Percentiles rank a stretch among this genome's conserved stretches.
Evolutionary conservation across 768 basidiomycete genomes (phyloP).

Genomic region (Exidia glandulosa): DNA sequence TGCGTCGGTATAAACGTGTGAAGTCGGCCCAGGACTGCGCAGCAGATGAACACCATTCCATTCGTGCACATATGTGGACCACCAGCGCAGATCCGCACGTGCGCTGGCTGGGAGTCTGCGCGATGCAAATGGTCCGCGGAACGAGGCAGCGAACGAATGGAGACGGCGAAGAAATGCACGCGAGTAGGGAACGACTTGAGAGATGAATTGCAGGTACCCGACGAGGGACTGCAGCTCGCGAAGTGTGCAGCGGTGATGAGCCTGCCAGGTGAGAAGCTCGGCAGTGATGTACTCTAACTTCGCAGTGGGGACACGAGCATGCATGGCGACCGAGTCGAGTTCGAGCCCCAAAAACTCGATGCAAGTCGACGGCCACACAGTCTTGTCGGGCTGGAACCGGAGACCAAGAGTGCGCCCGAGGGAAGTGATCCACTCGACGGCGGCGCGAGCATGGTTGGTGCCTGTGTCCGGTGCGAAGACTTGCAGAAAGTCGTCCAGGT

Average conservation of each 20-base stretch:
- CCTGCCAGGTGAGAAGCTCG: slow-evolving; percentile 13
- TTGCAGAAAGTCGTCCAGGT: slow-evolving; percentile 26
- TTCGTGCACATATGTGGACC: slow-evolving; percentile 11
- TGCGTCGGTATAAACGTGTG: slow-evolving; percentile 21
- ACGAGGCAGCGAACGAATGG: slow-evolving; percentile 14
- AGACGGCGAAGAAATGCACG: slow-evolving; percentile 19
- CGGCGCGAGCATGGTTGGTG: background rate
- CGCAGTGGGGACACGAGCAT: slow-evolving; percentile 21
- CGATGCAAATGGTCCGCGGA: slow-evolving; percentile 2
- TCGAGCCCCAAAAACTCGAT: slow-evolving; percentile 13
- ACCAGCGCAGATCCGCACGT: slow-evolving; percentile 21
- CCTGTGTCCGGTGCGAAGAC: slow-evolving; percentile 9
- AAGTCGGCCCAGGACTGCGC: background rate
- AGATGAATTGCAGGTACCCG: slow-evolving; percentile 24
- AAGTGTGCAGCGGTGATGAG: slow-evolving; percentile 11
- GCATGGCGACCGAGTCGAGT: slow-evolving; percentile 16
- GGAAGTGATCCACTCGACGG: too few species aligned
- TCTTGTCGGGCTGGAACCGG: slow-evolving; percentile 19
- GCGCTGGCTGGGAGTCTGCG: slow-evolving; percentile 15
- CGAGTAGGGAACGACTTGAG: slow-evolving; percentile 23
- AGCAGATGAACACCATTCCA: slow-evolving; percentile 21
- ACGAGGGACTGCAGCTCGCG: slow-evolving; percentile 21
- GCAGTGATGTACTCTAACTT: slow-evolving; percentile 19
- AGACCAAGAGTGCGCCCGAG: slow-evolving; percentile 21
- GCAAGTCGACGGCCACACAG: slow-evolving; percentile 6